A percentile compares a stretch with the other conserved stretches of the same genome.
These are phyloP conservation scores for Luzula sylvatica DNA, from an alignment of 176 grass and related monocot genomes.

Conservation along the genomic window DNA sequence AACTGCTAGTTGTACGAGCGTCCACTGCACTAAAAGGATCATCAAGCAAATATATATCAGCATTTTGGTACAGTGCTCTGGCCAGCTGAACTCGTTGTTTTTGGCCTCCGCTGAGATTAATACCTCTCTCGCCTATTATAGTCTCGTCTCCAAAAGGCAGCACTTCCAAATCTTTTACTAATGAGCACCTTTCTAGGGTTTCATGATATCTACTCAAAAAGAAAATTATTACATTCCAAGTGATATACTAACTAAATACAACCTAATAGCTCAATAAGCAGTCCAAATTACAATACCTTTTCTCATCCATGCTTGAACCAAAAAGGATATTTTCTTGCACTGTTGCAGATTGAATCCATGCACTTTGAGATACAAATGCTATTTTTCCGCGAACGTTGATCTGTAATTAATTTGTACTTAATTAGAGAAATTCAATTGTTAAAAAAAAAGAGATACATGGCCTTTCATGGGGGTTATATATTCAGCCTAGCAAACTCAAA, in stretches of 20 bases:
- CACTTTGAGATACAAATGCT: conserved; percentile 84
- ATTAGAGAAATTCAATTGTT: conserved; percentile 5
- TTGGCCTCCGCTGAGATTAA: conserved; percentile 93
- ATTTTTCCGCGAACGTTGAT: conserved; percentile 65
- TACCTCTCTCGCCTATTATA: conserved; percentile 79
- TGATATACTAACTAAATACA: too few relatives aligned
- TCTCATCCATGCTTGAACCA: conserved; percentile 43
- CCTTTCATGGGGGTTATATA: too few relatives aligned
- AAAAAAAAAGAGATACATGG: background rate
- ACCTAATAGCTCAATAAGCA: background rate
- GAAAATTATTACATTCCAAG: too few relatives aligned
- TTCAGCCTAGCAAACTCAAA: too few relatives aligned
- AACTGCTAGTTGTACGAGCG: conserved; percentile 67
- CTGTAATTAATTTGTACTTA: conserved; percentile 35
- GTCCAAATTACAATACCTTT: conserved; percentile 23
- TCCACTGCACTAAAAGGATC: conserved; percentile 96
- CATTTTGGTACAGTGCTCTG: conserved; percentile 80
- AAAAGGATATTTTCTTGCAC: conserved; percentile 91
- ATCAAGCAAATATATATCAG: conserved; percentile 85
- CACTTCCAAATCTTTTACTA: conserved; percentile 72
- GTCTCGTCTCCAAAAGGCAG: conserved; percentile 68
- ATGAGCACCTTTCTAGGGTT: conserved; percentile 58
- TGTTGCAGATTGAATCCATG: conserved; percentile 92
- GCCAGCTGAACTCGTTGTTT: conserved; percentile 91
- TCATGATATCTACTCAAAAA: conserved; percentile 32